These are phyloP conservation scores for Epichloe sibirici DNA, from an alignment of 2,329 filamentous ascomycete species.

Conservation along the genomic window DNA sequence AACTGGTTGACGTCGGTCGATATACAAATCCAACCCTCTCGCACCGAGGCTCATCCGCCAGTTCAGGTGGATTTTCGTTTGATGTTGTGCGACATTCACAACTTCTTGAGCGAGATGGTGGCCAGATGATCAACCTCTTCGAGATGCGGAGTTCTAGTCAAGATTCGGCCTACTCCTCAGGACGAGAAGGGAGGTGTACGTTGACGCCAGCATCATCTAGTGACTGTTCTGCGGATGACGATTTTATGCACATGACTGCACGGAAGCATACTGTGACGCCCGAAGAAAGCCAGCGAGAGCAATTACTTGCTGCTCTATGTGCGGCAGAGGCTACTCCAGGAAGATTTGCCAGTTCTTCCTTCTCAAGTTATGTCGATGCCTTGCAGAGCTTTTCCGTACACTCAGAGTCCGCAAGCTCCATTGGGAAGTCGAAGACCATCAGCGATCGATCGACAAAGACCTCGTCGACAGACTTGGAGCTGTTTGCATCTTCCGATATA, in stretches of 20 bases:
- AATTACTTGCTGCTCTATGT: constrained; percentile 1
- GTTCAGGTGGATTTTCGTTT: not conserved
- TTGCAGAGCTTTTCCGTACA: not conserved
- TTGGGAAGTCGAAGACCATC: not conserved
- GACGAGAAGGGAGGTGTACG: not conserved
- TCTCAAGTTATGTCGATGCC: not conserved
- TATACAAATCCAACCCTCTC: not conserved
- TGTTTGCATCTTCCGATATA: not conserved
- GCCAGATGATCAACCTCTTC: not conserved
- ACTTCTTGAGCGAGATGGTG: not conserved
- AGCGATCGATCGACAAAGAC: not conserved
- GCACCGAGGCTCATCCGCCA: not conserved
- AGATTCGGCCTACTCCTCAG: not conserved
- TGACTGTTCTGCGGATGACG: not conserved
- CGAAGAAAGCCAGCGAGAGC: not conserved
- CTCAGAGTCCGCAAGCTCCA: not conserved
- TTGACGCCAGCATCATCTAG: constrained; percentile 1
- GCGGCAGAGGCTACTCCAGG: not conserved
- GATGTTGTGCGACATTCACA: not conserved
- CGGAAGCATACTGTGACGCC: constrained; percentile 1
- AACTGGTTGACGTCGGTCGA: not conserved
- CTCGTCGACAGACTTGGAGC: not conserved
- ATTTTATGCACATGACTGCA: not conserved
- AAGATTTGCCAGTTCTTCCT: not conserved
- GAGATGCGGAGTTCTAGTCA: not conserved